Conservation (phyloP, 305 asterid species). For the Lippia alba region DNA sequence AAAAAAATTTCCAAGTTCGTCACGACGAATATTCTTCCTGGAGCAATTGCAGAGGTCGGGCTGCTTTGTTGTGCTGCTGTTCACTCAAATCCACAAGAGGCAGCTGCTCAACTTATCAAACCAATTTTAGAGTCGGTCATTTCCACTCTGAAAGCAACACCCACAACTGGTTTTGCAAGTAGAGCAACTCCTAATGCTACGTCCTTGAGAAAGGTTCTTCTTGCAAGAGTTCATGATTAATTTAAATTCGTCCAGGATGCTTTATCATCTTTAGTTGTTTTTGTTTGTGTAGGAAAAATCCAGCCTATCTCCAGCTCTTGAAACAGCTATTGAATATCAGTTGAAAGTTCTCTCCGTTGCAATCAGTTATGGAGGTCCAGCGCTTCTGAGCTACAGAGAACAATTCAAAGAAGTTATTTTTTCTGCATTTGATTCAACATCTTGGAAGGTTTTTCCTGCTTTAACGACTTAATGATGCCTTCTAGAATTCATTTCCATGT, state of each 20-base stretch:
- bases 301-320: slow-evolving; percentile 92
- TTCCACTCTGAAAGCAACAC: slow-evolving; percentile 78
- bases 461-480: slow-evolving; percentile 32
- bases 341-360: slow-evolving; percentile 94
- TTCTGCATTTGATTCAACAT: slow-evolving; percentile 91
- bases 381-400: slow-evolving; percentile 74
- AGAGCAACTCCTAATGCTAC: slow-evolving; percentile 53
- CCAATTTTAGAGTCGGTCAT: slow-evolving; percentile 78
- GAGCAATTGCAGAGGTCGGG: slow-evolving; percentile 98
- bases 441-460: slow-evolving; percentile 88
- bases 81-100: slow-evolving; percentile 90
- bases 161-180: slow-evolving; percentile 82
- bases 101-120: slow-evolving; percentile 76
- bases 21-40: slow-evolving; percentile 92
- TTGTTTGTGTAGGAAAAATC: slow-evolving; percentile 66
- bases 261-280: slow-evolving; percentile 28
- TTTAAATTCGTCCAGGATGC: slow-evolving; percentile 34
- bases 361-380: slow-evolving; percentile 92
- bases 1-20: slow-evolving; percentile 90
- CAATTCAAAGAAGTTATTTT: slow-evolving; percentile 81
- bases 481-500: slow-evolving; percentile 24
- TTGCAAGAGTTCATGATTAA: slow-evolving; percentile 36
- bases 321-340: slow-evolving; percentile 85
- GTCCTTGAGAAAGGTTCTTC: slow-evolving; percentile 72
- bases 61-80: slow-evolving; percentile 97